Evolutionary conservation across 495 filamentous ascomycete species (phyloP).

Genomic region (Pseudevernia furfuracea): DNA sequence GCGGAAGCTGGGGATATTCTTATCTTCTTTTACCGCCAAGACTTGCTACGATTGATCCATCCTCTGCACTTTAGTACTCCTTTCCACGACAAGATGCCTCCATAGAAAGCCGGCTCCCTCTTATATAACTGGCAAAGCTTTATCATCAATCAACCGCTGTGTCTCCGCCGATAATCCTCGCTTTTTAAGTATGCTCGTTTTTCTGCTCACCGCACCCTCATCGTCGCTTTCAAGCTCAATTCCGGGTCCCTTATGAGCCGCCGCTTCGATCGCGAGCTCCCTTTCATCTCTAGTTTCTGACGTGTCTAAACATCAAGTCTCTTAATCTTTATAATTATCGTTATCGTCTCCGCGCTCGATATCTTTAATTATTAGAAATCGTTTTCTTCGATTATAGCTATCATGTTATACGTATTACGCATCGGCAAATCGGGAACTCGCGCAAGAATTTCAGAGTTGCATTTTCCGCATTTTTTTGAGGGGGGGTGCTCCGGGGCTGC

Average conservation of each 20-base stretch:
- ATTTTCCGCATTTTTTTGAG: too few relatives aligned
- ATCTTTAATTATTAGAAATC: constrained; percentile 99
- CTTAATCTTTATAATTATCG: constrained; percentile 50
- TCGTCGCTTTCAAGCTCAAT: constrained; percentile 40
- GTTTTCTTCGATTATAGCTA: constrained; percentile 70
- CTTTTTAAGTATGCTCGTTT: not conserved
- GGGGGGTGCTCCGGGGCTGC: too few relatives aligned
- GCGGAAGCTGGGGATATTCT: too few relatives aligned
- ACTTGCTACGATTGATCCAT: too few relatives aligned
- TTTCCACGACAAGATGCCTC: not conserved
- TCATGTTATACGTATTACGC: constrained; percentile 83
- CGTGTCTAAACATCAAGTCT: constrained; percentile 46
- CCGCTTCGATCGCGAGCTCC: constrained; percentile 72
- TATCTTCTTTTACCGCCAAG: too few relatives aligned
- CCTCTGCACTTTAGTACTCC: not conserved
- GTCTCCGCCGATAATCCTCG: not conserved
- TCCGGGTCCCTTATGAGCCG: constrained; percentile 70
- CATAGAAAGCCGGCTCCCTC: not conserved
- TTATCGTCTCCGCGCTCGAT: constrained; percentile 60
- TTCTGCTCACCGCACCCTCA: constrained; percentile 35
- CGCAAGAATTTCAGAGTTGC: too few relatives aligned
- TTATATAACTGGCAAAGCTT: not conserved
- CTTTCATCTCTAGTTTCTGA: constrained; percentile 32
- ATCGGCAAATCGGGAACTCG: too few relatives aligned
- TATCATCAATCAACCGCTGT: not conserved